Conservation (phyloP, 1,139 yeast genomes). For the Scheffersomyces insectosa region DNA sequence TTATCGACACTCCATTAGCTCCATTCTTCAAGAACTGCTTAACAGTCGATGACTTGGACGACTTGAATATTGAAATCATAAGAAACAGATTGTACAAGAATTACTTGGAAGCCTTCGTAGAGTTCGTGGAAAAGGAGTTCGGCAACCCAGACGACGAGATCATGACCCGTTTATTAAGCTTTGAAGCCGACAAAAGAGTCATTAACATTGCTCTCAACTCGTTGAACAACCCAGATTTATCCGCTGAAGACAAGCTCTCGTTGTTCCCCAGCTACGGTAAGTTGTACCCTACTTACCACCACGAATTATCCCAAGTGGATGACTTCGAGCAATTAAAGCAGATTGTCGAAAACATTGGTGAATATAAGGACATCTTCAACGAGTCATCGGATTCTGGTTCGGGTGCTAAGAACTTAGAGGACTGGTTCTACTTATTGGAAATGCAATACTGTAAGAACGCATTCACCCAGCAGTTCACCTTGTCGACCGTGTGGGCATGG, state of each 20-base stretch:
- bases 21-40: constrained; percentile 92
- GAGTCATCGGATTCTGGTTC: constrained; percentile 52
- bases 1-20: constrained; percentile 95
- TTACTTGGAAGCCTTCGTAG: constrained; percentile 82
- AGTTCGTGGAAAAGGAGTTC: constrained; percentile 60
- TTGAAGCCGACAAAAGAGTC: constrained; percentile 94
- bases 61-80: constrained; percentile 90
- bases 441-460: constrained; percentile 92
- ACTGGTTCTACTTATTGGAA: constrained; percentile 88
- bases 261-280: constrained; percentile 82
- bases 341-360: constrained; percentile 72
- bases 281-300: constrained; percentile 74
- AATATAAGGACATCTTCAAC: constrained; percentile 67
- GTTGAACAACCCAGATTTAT: constrained; percentile 70
- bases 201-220: constrained; percentile 92
- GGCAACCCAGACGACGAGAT: constrained; percentile 79
- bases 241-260: constrained; percentile 65
- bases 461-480: constrained; percentile 93
- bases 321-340: constrained; percentile 83
- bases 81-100: constrained; percentile 91
- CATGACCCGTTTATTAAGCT: constrained; percentile 73
- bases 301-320: constrained; percentile 70
- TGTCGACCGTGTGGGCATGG: constrained; percentile 95
- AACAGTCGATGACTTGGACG: constrained; percentile 93
- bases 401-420: constrained; percentile 69